Evolutionary conservation across 169 alveolate species (phyloP).

Genomic region (Plasmodium blacklocki): DNA sequence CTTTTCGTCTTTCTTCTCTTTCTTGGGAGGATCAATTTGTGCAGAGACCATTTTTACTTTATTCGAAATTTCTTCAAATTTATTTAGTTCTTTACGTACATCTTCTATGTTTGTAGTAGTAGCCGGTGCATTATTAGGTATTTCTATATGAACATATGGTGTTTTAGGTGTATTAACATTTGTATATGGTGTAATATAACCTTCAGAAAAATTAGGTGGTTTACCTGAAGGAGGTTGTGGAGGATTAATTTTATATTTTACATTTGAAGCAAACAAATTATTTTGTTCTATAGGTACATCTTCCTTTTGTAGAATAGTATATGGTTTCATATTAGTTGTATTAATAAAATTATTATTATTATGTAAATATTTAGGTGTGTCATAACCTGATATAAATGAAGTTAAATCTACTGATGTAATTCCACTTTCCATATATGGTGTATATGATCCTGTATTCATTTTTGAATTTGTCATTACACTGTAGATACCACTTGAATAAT

Average conservation of each 20-base stretch:
- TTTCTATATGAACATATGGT: constrained; percentile 40
- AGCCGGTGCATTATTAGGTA: constrained; percentile 9
- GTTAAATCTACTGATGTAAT: constrained; percentile 60
- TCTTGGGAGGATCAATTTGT: constrained; percentile 74
- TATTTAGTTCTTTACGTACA: constrained; percentile 51
- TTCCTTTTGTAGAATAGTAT: constrained; percentile 62
- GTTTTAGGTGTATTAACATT: constrained; percentile 12
- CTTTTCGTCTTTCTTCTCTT: constrained; percentile 75
- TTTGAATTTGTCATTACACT: constrained; percentile 64
- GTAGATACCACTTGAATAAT: constrained; percentile 44
- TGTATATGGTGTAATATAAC: constrained; percentile 39
- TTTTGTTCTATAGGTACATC: constrained; percentile 46
- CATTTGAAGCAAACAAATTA: constrained; percentile 50
- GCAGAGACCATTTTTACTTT: constrained; percentile 84
- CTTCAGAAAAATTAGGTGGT: constrained; percentile 32
- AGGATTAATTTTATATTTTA: constrained; percentile 58
- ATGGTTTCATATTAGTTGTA: constrained; percentile 47
- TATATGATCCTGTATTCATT: constrained; percentile 33
- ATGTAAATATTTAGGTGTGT: constrained; percentile 67
- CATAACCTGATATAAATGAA: constrained; percentile 68
- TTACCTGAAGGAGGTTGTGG: neutral
- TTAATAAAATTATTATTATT: constrained; percentile 23
- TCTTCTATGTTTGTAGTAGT: constrained; percentile 33
- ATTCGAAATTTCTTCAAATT: constrained; percentile 82
- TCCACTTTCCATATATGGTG: constrained; percentile 73